Evolutionary conservation across 2,329 filamentous ascomycete species (phyloP), one percentile per base, ranked within the genome.

Genomic region (Westerdykella sp.): DNA sequence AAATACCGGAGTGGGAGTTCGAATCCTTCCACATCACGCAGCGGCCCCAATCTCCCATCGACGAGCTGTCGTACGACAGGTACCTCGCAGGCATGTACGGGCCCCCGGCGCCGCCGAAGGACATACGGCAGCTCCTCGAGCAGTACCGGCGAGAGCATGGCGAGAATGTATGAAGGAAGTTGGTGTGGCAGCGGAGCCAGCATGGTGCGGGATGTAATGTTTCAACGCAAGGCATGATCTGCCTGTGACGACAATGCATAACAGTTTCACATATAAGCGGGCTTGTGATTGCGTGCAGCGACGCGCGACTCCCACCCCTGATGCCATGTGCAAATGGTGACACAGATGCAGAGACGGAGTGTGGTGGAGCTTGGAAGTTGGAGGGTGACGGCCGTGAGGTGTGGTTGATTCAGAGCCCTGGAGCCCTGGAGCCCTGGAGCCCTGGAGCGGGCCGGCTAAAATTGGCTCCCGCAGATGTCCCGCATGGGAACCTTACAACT

Each of bases 1-100:
- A 50, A 36, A 54, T 52, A 34, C 52, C 52, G 3, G 48, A 54
- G 40, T 54, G 50, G 50, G 52, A 52, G n/a, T 48, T 51, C 38
- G 39, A 50, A 31, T 35, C 47, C n/a, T 38, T 51, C 9, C 34
- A 42, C 9, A 40, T 32, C 23, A 42, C 46, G 16, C 44, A 42
- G 6, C 40, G 40, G 16, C 35, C 40, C 12, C 22, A 16, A 12
- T 42, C 43, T 10, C 43, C 46, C 3, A 35, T 37, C 14, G 46
- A 54, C 30, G 43, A 47, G 15, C 38, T 44, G n/a, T 44, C 39
- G 6, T 57, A 57, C 35, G 50, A 55, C 7, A 40, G 49, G 38
- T 57, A 57, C 39, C 30, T 49, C 12, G 43, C 44, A 10, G 52
- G 54, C 0, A 42, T 41, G n/a, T 55, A 48, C 43, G 54, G 54